Base-by-base conservation (phyloP, 129 eudicot species). In the Chrysanthemum makinoi region DNA sequence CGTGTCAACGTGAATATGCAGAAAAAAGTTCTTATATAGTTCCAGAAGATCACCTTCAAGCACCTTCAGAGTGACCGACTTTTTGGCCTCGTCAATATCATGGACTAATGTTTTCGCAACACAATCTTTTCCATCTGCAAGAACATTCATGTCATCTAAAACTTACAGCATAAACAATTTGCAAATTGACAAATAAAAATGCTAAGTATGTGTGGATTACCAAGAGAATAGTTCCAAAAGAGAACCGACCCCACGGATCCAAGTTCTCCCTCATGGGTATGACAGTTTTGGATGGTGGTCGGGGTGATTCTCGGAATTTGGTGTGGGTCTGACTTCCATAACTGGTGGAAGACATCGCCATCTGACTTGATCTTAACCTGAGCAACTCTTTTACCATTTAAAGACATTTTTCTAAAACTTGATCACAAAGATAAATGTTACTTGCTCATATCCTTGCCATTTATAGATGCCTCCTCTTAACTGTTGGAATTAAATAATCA, bases 161-260 rank as follows among this genome's bases (percentile, higher is more conserved):
- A 60, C 26, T 8, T 47, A 20, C 6, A 59, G 20, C 43, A 39
- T 20, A 71, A 46, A 11, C 17, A 5, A 9, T 50, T 50, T 50
- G 16, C 55, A 50, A 50, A 33, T 5, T 35, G 43, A 44, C 19
- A 57, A 43, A 47, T 2, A 57, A 72, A 57, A 33, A 58, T 12
- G 7, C 6, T 3, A 65, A 16, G 30, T 3, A 5, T 46, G 24
- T 24, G 52, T 47, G 16, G 14, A 6, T 15, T 73, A 84, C 88
- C 85, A 12, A 46, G 82, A 44, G 74, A 69, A 35, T 84, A 80
- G 64, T 73, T 70, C 85, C 85, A 84, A n/a, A 6, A 5, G 64
- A 73, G 62, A 26, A 72, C 44, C 15, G 75, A 77, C 26, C 88
- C 88, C 7, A 48, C 75, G 1, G 48, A 65, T 80, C 88, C 88